Conservation (phyloP, 2,329 filamentous ascomycete species). For the Ophiocordyceps camponoti-saundersi region DNA sequence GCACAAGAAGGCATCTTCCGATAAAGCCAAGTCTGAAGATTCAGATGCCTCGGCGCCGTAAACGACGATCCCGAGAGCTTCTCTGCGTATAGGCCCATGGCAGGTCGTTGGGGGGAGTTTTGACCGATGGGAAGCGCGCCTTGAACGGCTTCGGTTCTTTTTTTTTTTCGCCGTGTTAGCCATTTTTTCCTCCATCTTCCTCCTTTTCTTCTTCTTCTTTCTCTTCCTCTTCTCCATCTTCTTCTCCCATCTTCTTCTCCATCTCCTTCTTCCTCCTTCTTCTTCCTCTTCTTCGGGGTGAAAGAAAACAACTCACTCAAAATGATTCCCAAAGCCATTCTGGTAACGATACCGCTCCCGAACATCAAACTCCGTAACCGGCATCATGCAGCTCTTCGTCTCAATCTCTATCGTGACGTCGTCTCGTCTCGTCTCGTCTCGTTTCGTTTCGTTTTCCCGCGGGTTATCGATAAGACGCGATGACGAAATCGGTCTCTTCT, state of each 20-base stretch:
- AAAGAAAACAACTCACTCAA: conserved; percentile 42
- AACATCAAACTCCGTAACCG: conserved; percentile 28
- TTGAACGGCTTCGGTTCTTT: conserved; percentile 57
- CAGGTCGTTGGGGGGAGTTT: conserved; percentile 70
- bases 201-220: too few species aligned
- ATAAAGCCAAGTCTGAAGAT: conserved; percentile 58
- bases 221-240: too few species aligned
- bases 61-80: conserved; percentile 59
- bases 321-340: conserved; percentile 61
- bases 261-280: too few species aligned
- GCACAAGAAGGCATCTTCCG: conserved; percentile 48
- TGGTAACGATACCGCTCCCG: conserved; percentile 54
- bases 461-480: background rate
- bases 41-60: conserved; percentile 46
- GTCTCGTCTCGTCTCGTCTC: too few species aligned
- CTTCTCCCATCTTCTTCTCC: too few species aligned
- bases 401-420: too few species aligned
- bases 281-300: too few species aligned
- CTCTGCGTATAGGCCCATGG: conserved; percentile 68
- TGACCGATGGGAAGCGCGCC: conserved; percentile 57
- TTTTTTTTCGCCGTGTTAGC: background rate
- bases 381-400: conserved; percentile 20
- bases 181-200: background rate
- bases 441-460: too few species aligned
- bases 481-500: background rate